Evolutionary conservation across 176 grass and related monocot genomes (phyloP).

Genomic region (Aegilops umbellulata): DNA sequence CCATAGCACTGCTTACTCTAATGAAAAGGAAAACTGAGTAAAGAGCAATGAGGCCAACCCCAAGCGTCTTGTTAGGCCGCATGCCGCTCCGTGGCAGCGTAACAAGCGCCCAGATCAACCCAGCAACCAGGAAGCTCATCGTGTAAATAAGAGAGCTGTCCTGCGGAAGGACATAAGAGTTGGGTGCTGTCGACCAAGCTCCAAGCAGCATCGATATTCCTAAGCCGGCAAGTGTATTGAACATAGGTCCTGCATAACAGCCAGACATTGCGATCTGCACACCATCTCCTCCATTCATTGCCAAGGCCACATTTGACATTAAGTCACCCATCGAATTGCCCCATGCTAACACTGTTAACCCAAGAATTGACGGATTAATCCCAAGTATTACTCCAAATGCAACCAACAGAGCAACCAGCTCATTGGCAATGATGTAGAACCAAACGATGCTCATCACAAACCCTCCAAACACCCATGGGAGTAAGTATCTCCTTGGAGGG

Average conservation of each 20-base stretch:
- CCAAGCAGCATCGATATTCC: slow-evolving; percentile 89
- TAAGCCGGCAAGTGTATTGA: slow-evolving; percentile 93
- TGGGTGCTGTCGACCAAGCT: slow-evolving; percentile 72
- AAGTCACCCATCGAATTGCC: slow-evolving; percentile 99
- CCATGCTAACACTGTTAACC: slow-evolving; percentile 92
- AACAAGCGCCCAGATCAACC: slow-evolving; percentile 80
- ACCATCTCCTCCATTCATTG: slow-evolving; percentile 84
- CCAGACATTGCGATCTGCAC: slow-evolving; percentile 97
- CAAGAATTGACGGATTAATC: slow-evolving; percentile 94
- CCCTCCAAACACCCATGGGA: slow-evolving; percentile 96
- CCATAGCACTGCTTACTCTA: slow-evolving; percentile 70
- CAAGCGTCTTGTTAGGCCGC: slow-evolving; percentile 77
- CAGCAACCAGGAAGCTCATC: slow-evolving; percentile 79
- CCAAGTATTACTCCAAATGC: slow-evolving; percentile 84
- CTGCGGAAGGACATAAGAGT: slow-evolving; percentile 63
- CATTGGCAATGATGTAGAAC: slow-evolving; percentile 98
- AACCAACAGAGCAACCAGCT: slow-evolving; percentile 91
- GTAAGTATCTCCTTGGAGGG: slow-evolving; percentile 78
- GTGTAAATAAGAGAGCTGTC: slow-evolving; percentile 84
- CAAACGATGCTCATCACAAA: slow-evolving; percentile 98
- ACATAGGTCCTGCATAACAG: slow-evolving; percentile 99
- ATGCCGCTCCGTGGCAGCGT: slow-evolving; percentile 68
- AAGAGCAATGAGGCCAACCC: slow-evolving; percentile 79
- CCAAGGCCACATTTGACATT: slow-evolving; percentile 91
- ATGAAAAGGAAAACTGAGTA: slow-evolving; percentile 81